Percentiles rank a stretch among this genome's conserved stretches.
These are phyloP conservation scores for Capsicum pubescens DNA, from an alignment of 257 asterid genomes.

Conservation along the genomic window DNA sequence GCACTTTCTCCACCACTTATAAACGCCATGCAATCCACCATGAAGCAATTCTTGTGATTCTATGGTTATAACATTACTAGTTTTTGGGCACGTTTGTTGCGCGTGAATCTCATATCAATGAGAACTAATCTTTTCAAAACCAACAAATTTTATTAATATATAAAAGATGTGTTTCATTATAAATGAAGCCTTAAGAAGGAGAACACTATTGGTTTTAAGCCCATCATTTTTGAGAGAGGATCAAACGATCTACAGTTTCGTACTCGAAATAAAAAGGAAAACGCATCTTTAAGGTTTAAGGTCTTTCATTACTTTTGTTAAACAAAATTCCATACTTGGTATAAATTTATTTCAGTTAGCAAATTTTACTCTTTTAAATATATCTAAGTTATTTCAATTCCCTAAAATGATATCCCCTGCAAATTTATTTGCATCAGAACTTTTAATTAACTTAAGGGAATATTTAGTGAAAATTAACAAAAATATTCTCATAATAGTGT, in stretches of 20 bases:
- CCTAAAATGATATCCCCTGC: background rate
- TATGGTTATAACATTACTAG: background rate
- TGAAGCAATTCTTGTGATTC: slow-evolving; percentile 18
- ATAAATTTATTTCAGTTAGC: background rate
- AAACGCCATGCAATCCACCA: slow-evolving; percentile 16
- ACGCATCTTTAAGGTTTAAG: background rate
- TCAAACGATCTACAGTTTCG: too few species aligned
- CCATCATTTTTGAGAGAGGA: too few species aligned
- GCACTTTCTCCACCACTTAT: background rate
- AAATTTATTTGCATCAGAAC: background rate
- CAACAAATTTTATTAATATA: background rate
- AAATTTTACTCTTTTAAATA: background rate
- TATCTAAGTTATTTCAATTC: background rate
- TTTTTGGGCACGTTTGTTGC: background rate
- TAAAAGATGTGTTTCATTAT: background rate
- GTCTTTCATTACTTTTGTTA: background rate
- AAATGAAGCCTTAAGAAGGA: slow-evolving; percentile 1
- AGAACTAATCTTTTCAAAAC: background rate
- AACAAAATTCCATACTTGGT: background rate
- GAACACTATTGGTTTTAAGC: too few species aligned
- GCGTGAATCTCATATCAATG: background rate
- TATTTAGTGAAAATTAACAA: background rate
- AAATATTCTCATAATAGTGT: background rate
- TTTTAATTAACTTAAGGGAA: background rate
- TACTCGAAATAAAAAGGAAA: too few species aligned